These are phyloP conservation scores for Chenopodium formosanum DNA, from an alignment of 148 eudicot species.

Conservation along the genomic window DNA sequence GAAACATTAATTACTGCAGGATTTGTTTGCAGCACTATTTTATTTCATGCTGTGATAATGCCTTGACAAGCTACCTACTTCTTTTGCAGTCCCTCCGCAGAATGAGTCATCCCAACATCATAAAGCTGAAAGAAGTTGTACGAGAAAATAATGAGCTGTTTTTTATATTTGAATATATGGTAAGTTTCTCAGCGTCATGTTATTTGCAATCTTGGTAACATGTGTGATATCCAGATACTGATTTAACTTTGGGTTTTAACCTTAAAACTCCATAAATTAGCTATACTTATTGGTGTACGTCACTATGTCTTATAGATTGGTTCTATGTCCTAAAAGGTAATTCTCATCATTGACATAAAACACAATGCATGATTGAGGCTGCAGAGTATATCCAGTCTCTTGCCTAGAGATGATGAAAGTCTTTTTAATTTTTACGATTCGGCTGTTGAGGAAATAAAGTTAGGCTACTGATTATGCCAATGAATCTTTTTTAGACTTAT, in stretches of 20 bases:
- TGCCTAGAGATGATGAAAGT: neutral
- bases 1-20: neutral
- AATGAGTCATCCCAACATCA: slow-evolving; percentile 89
- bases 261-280: neutral
- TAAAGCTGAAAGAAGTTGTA: slow-evolving; percentile 95
- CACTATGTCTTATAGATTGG: neutral
- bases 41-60: neutral
- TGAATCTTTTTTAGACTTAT: neutral
- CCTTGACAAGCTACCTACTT: slow-evolving; percentile 11
- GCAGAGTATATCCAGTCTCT: neutral
- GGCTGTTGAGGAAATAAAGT: neutral
- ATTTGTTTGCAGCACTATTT: neutral
- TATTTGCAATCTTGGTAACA: neutral
- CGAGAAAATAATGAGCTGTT: slow-evolving; percentile 75
- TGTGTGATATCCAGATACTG: neutral
- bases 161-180: slow-evolving; percentile 97
- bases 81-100: slow-evolving; percentile 67
- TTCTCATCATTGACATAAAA: neutral
- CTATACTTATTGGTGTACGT: neutral
- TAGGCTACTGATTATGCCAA: neutral
- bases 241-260: neutral
- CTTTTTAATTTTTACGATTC: neutral
- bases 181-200: slow-evolving; percentile 27
- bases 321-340: neutral
- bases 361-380: neutral